Conservation (phyloP, 768 basidiomycete species). For the Guyanaporus albipodus region DNA sequence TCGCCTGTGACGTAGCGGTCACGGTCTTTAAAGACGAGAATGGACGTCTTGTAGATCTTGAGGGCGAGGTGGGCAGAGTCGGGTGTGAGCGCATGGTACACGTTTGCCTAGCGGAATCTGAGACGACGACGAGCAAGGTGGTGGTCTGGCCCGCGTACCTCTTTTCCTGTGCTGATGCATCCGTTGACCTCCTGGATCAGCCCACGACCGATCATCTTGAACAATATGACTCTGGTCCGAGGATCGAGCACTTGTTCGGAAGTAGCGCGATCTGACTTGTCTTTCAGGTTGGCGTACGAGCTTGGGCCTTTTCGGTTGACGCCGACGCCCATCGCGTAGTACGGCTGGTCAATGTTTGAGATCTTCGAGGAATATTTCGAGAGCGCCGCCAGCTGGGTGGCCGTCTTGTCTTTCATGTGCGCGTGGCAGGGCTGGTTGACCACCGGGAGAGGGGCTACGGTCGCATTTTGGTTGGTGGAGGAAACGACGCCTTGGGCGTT, state of each 20-base stretch:
- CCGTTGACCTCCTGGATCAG: constrained; percentile 89
- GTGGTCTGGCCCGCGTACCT: constrained; percentile 49
- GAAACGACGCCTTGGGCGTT: constrained; percentile 59
- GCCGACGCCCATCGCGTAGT: constrained; percentile 60
- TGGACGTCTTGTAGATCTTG: constrained; percentile 98
- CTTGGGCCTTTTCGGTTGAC: constrained; percentile 92
- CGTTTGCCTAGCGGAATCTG: constrained; percentile 72
- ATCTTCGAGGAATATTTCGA: constrained; percentile 75
- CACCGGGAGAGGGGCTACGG: constrained; percentile 63
- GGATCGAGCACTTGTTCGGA: constrained; percentile 96
- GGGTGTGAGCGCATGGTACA: constrained; percentile 81
- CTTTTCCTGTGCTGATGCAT: constrained; percentile 97
- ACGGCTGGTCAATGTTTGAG: constrained; percentile 71
- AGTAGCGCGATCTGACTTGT: constrained; percentile 95
- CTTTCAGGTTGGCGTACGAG: constrained; percentile 84
- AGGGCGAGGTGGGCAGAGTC: constrained; percentile 69
- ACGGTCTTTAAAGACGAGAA: constrained; percentile 96
- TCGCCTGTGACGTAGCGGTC: constrained; percentile 96
- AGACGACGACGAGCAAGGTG: neutral
- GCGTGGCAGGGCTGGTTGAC: constrained; percentile 59
- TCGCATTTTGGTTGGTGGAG: constrained; percentile 42
- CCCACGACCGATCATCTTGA: constrained; percentile 93
- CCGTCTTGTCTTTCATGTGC: constrained; percentile 52
- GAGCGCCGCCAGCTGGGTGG: constrained; percentile 69
- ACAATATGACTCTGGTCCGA: constrained; percentile 88